These are phyloP conservation scores for Apiotrichum siamense DNA, from an alignment of 1,284 basidiomycete genomes.

Conservation along the genomic window DNA sequence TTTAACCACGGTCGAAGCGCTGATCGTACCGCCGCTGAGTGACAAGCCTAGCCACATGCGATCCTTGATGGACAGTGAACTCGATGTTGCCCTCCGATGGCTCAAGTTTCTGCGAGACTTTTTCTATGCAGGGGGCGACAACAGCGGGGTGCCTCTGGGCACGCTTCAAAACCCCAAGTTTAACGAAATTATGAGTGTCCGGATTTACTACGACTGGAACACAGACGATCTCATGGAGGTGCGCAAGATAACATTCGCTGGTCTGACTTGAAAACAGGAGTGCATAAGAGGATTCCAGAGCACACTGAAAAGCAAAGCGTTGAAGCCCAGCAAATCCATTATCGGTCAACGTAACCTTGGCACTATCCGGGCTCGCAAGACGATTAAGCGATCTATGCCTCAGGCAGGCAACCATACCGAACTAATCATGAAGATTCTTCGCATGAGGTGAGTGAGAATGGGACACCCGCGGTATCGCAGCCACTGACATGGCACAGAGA, in stretches of 20 bases:
- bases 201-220: conserved; percentile 88
- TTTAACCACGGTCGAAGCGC: conserved; percentile 72
- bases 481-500: conserved; percentile 51
- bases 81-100: conserved; percentile 98
- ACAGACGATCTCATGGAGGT: conserved; percentile 87
- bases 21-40: conserved; percentile 86
- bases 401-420: conserved; percentile 65
- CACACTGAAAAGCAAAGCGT: conserved; percentile 64
- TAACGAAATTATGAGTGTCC: conserved; percentile 80
- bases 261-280: conserved; percentile 52
- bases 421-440: conserved; percentile 82
- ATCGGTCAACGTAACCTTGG: conserved; percentile 79
- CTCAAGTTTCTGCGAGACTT: conserved; percentile 92
- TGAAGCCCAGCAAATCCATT: conserved; percentile 85
- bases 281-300: conserved; percentile 76
- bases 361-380: conserved; percentile 91
- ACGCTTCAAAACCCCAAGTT: conserved; percentile 94
- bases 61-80: conserved; percentile 85
- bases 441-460: conserved; percentile 76
- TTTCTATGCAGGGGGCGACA: conserved; percentile 90
- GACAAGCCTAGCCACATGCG: conserved; percentile 86
- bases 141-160: conserved; percentile 72
- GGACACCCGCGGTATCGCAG: neutral
- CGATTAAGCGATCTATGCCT: conserved; percentile 71
- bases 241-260: conserved; percentile 11